A percentile compares a stretch with the other conserved stretches of the same genome.
These are phyloP conservation scores for Geranium brycei DNA, from an alignment of 345 rosid species.

Conservation along the genomic window DNA sequence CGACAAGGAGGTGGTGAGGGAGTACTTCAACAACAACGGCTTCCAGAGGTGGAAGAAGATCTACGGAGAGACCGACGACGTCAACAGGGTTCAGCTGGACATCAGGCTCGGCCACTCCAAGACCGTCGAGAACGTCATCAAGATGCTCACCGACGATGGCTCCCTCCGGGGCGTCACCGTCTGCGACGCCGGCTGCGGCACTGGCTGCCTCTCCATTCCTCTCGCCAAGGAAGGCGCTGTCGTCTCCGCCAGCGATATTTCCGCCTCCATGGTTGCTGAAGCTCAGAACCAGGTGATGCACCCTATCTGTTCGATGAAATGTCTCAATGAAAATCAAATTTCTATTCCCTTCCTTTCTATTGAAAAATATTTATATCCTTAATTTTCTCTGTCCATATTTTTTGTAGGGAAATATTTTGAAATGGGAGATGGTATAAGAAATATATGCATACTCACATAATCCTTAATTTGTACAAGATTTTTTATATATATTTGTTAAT, in stretches of 20 bases:
- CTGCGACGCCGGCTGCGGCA: slow-evolving; percentile 93
- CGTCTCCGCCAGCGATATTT: slow-evolving; percentile 80
- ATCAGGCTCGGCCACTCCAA: slow-evolving; percentile 70
- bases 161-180: slow-evolving; percentile 63
- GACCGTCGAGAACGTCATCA: slow-evolving; percentile 68
- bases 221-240: slow-evolving; percentile 77
- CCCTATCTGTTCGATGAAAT: background rate
- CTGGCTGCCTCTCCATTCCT: slow-evolving; percentile 65
- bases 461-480: no score
- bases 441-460: no score
- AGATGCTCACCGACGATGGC: slow-evolving; percentile 63
- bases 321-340: background rate
- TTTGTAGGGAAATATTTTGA: no score
- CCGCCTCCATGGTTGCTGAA: slow-evolving; percentile 88
- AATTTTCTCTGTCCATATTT: no score
- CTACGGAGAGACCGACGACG: slow-evolving; percentile 84
- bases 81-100: slow-evolving; percentile 69
- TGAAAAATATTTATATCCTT: no score
- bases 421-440: no score
- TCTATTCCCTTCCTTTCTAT: background rate
- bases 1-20: slow-evolving; percentile 83
- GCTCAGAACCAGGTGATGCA: slow-evolving; percentile 57
- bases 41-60: slow-evolving; percentile 92
- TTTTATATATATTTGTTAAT: no score
- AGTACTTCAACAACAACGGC: slow-evolving; percentile 78